Evolutionary conservation across 2,329 filamentous ascomycete species (phyloP), one percentile per base, ranked within the genome.

Genomic region (Biscogniauxia marginata): DNA sequence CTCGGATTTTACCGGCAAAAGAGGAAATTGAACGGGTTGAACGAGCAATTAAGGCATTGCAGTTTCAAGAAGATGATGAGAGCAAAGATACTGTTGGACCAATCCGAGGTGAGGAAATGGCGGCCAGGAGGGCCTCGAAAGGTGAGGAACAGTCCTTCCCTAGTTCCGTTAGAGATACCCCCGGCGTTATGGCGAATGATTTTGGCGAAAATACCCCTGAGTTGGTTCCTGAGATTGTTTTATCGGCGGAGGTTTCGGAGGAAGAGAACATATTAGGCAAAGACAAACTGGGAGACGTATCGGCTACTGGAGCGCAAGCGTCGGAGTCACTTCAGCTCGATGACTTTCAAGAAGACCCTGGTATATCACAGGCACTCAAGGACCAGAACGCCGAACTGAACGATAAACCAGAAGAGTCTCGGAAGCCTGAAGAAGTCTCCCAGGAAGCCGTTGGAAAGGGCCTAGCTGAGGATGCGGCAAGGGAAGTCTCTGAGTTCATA

Each of bases 131-230:
- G 53, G 62, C 63, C 49, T 73, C 71, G 63, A 77, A 75, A 78
- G 76, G 76, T 79, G 73, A 79, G 76, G 70, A 73, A 70, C 63
- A 68, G 66, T 72, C 67, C 65, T 70, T 62, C 51, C 51, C 58
- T 46, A 58, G 34, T 63, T 58, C 30, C 53, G 52, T 70, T 64
- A 49, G 49, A 59, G 67, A 75, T 74, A 69, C 70, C 70, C 70
- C 68, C 72, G 67, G 67, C 68, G 70, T 73, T 70, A 53, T 58
- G 50, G 58, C 52, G 49, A 56, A 57, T 64, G 60, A 61, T 63
- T 52, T 61, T 63, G 60, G 50, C 64, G 61, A 60, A 62, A 60
- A 63, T 63, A 60, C 57, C 60, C 59, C 62, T 65, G 63, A 65
- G 57, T 54, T 53, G 51, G 60, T 60, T 59, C 54, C 55, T 57